Conservation (phyloP, 2,329 filamentous ascomycete genomes). For the Byssothecium circinans region DNA sequence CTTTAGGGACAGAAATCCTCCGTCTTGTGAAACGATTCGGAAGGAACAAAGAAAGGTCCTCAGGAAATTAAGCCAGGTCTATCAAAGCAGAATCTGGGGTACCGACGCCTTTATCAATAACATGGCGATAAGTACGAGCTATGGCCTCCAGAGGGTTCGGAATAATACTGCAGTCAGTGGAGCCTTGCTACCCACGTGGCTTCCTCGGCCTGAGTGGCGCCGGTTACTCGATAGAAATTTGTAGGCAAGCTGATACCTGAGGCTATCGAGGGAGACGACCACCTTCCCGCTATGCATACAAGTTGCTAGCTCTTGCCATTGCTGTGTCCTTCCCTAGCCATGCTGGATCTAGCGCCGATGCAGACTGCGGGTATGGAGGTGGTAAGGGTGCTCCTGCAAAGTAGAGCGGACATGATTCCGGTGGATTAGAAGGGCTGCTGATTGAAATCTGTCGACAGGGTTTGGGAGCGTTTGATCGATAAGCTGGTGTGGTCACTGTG, state of each 20-base stretch:
- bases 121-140: constrained; percentile 17
- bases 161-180: too few relatives aligned
- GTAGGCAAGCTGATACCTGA: constrained; percentile 24
- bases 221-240: constrained; percentile 41
- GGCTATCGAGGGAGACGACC: constrained; percentile 29
- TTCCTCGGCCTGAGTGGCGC: constrained; percentile 12
- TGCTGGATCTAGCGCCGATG: too few relatives aligned
- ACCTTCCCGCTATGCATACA: constrained; percentile 18
- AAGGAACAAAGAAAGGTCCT: constrained; percentile 7
- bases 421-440: neutral
- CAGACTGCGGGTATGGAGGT: neutral
- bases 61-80: constrained; percentile 12
- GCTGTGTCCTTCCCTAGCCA: neutral
- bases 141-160: constrained; percentile 14
- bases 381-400: neutral
- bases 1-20: constrained; percentile 5
- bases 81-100: constrained; percentile 35
- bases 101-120: constrained; percentile 39
- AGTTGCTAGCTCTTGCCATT: constrained; percentile 16
- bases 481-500: neutral
- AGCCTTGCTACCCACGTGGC: too few relatives aligned
- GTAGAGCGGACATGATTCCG: neutral
- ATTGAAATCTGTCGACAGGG: neutral
- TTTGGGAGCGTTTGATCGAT: neutral
- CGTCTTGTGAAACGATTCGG: constrained; percentile 6